Evolutionary conservation across 2,329 filamentous ascomycete genomes (phyloP), one percentile per base, ranked within the genome.

Genomic region (Epichloe baconii): DNA sequence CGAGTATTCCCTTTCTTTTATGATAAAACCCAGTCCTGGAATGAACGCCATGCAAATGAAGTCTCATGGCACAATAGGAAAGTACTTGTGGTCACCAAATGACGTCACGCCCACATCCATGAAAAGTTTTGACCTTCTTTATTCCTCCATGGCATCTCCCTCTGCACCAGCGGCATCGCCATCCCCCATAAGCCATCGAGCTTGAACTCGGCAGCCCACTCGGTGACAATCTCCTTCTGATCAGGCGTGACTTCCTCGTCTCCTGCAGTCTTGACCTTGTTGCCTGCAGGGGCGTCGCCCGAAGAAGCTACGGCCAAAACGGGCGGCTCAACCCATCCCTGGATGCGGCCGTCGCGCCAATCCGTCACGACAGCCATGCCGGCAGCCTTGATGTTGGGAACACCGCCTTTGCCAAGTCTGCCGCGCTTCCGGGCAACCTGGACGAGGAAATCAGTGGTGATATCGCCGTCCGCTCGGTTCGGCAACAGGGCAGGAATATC

Each of bases 331-430:
- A 83, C 79, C 90, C 90, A 95, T 52, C 90, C 90, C 69, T 94
- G 88, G 60, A 98, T 94, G 49, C 93, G 81, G 26, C 90, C 91
- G 65, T 97, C 91, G 59, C 93, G 80, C 88, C 93, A 95, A 72
- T 98, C 93, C n/a, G 83, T 93, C 52, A 98, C 82, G 51, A 98
- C 90, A 0, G 88, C 85, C 78, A 93, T 91, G 56, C 91, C 93
- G 7, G 93, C 91, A 50, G 86, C 83, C 58, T 82, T 76, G 53
- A 97, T 68, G 68, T 97, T 98, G 43, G 93, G 93, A 15, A 97
- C 78, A 55, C 93, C 93, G 19, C 91, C 90, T 59, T 86, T 85
- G 48, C 91, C 88, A 15, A 98, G 75, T 52, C 93, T 77, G 49
- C 93, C 93, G 54, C 93, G 80, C 74, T 95, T 96, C 61, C 93